These are phyloP conservation scores for Aegilops sharonensis DNA, from an alignment of 176 grass and related monocot species.

Conservation along the genomic window DNA sequence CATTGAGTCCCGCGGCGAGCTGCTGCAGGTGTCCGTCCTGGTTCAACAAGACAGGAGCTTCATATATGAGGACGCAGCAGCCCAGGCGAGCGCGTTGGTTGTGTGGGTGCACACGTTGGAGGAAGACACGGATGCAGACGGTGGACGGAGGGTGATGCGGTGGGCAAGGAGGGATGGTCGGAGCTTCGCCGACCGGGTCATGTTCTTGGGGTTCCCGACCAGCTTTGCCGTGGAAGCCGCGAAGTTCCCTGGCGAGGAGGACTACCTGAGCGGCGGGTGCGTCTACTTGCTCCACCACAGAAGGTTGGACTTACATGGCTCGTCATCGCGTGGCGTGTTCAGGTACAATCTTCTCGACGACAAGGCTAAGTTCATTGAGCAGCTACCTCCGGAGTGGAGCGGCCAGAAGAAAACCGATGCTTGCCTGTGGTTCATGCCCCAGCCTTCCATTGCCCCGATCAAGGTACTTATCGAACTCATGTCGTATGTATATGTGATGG, in stretches of 20 bases:
- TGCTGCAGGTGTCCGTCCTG: neutral
- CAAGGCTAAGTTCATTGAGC: neutral
- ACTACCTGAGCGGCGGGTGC: neutral
- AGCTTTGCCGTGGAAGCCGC: neutral
- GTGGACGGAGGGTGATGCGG: neutral
- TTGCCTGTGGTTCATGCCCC: neutral
- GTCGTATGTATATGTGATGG: too few species aligned
- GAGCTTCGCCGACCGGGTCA: neutral
- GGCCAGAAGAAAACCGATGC: fast-evolving
- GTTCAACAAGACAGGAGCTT: neutral
- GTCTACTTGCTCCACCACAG: neutral
- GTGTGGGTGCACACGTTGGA: neutral
- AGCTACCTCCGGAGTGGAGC: neutral
- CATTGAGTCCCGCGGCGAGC: neutral
- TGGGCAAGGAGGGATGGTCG: neutral
- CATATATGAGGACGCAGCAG: too few species aligned
- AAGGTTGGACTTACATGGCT: neutral
- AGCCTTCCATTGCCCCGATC: neutral
- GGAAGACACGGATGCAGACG: neutral
- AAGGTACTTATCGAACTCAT: too few species aligned
- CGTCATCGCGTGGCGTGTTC: neutral
- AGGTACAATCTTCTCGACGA: neutral
- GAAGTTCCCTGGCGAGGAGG: neutral
- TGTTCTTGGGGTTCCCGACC: neutral
- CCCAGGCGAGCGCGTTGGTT: neutral